phyloP scores from a whole-genome alignment of 2,329 filamentous ascomycete genomes.

The Scytalidium lignicola region DNA sequence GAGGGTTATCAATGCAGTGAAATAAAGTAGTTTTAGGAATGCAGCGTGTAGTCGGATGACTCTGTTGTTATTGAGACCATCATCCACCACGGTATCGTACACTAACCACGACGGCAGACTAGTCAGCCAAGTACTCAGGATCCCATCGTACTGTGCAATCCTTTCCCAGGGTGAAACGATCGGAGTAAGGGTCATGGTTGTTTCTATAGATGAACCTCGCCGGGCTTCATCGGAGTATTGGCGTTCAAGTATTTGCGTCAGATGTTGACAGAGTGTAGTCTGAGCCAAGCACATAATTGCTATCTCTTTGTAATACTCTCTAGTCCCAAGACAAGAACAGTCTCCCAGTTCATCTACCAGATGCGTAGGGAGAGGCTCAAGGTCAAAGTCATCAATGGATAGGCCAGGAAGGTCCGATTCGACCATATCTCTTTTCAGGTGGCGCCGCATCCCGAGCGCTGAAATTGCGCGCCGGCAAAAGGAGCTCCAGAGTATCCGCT shows the following conservation, averaged over 20 bases:
- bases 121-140: conserved; percentile 73
- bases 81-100: conserved; percentile 55
- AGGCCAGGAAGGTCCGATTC: conserved; percentile 95
- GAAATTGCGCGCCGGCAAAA: conserved; percentile 93
- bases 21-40: conserved; percentile 87
- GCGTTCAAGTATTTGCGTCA: conserved; percentile 81
- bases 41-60: conserved; percentile 67
- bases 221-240: conserved; percentile 84
- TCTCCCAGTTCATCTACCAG: conserved; percentile 64
- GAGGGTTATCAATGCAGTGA: conserved; percentile 86
- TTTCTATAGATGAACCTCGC: conserved; percentile 62
- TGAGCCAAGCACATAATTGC: conserved; percentile 89
- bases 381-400: conserved; percentile 77
- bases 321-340: conserved; percentile 68
- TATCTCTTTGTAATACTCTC: conserved; percentile 68
- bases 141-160: conserved; percentile 71
- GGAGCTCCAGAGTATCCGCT: conserved; percentile 96
- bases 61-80: conserved; percentile 50
- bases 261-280: conserved; percentile 83
- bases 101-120: conserved; percentile 66
- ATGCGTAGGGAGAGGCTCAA: conserved; percentile 60
- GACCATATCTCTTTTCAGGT: conserved; percentile 85
- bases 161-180: conserved; percentile 51
- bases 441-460: conserved; percentile 87
- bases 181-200: conserved; percentile 78